phyloP scores from a whole-genome alignment of 345 rosid species.

The Hypericum androsaemum region DNA sequence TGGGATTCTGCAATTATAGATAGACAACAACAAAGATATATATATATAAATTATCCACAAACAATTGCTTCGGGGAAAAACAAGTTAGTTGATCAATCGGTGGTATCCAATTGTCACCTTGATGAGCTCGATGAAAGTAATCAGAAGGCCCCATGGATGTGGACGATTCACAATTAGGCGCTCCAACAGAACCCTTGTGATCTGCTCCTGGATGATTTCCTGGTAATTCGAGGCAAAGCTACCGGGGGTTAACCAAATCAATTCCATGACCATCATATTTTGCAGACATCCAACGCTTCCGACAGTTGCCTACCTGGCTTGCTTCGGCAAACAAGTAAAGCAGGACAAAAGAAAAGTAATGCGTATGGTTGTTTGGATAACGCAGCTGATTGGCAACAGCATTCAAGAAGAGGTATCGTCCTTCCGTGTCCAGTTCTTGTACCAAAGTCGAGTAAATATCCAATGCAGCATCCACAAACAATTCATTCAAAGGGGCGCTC shows the following conservation, averaged over 20 bases:
- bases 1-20: conserved; percentile 46
- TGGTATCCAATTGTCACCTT: too few species aligned
- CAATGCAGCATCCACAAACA: conserved; percentile 63
- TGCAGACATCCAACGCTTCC: too few species aligned
- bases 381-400: conserved; percentile 96
- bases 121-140: conserved; percentile 94
- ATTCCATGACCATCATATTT: too few species aligned
- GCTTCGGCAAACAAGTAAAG: conserved; percentile 71
- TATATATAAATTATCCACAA: not conserved
- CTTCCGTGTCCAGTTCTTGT: conserved; percentile 85
- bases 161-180: conserved; percentile 90
- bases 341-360: conserved; percentile 88
- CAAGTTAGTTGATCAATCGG: not conserved
- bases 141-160: conserved; percentile 99
- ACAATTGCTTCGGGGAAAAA: not conserved
- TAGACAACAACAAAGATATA: not conserved
- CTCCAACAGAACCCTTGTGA: conserved; percentile 87
- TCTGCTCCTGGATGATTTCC: conserved; percentile 98
- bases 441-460: conserved; percentile 76
- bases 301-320: conserved; percentile 49
- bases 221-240: conserved; percentile 10
- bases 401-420: conserved; percentile 89
- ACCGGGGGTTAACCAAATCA: too few species aligned
- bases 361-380: conserved; percentile 96
- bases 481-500: conserved; percentile 33